Percentiles rank a stretch among this genome's conserved stretches.
Evolutionary conservation across 148 eudicot species (phyloP).

Genomic region (Persicaria maculosa): DNA sequence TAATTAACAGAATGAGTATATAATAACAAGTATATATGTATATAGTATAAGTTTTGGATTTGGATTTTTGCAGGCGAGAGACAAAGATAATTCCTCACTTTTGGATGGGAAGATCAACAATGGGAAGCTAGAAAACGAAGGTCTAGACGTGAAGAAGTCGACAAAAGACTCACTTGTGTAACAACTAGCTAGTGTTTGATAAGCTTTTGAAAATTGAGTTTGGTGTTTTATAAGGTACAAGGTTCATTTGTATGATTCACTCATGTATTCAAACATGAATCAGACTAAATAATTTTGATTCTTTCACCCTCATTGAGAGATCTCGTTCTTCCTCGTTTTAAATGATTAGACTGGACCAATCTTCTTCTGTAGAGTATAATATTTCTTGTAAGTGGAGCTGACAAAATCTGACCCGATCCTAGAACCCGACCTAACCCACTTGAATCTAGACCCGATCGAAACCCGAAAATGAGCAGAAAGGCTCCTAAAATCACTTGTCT

Average conservation of each 20-base stretch:
- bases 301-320: neutral
- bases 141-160: neutral
- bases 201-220: neutral
- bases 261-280: slow-evolving; percentile 2
- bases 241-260: neutral
- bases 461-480: too few species aligned
- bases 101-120: slow-evolving; percentile 8
- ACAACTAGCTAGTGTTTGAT: neutral
- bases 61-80: slow-evolving; percentile 1
- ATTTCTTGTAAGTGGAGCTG: too few species aligned
- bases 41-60: neutral
- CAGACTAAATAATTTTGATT: neutral
- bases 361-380: too few species aligned
- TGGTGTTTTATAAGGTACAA: neutral
- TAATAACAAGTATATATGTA: neutral
- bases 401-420: too few species aligned
- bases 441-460: too few species aligned
- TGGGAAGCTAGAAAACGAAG: slow-evolving; percentile 8
- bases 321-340: neutral
- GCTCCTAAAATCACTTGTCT: too few species aligned
- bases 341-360: neutral
- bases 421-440: too few species aligned
- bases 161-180: slow-evolving; percentile 6
- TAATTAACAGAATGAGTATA: too few species aligned
- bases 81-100: neutral